Percentiles rank a stretch among this genome's conserved stretches.
These are phyloP conservation scores for Candida sanyaensis DNA, from an alignment of 1,139 yeast genomes.

Conservation along the genomic window DNA sequence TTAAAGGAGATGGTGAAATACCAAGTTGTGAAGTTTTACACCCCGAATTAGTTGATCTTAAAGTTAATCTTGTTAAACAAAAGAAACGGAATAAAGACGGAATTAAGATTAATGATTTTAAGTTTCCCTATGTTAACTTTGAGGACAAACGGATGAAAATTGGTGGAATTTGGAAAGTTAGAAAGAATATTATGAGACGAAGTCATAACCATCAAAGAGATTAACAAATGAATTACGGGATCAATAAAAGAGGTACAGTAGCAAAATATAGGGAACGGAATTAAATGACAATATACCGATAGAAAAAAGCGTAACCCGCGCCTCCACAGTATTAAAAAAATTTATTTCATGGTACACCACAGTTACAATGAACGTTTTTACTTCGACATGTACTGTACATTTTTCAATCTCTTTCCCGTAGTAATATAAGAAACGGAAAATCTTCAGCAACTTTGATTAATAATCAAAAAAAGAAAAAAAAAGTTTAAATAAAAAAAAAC, in stretches of 20 bases:
- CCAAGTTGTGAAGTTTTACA: conserved; percentile 36
- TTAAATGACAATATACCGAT: too few species aligned
- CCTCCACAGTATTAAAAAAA: too few species aligned
- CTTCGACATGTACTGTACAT: too few species aligned
- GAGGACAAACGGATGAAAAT: conserved; percentile 42
- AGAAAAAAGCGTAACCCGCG: too few species aligned
- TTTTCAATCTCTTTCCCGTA: too few species aligned
- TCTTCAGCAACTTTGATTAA: too few species aligned
- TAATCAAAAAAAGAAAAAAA: background rate
- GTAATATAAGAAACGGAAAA: too few species aligned
- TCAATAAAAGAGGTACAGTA: too few species aligned
- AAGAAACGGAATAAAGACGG: conserved; percentile 13
- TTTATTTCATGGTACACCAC: too few species aligned
- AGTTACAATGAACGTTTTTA: too few species aligned
- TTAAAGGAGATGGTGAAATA: conserved; percentile 66
- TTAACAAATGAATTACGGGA: background rate
- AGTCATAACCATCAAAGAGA: conserved; percentile 17
- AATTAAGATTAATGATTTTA: background rate
- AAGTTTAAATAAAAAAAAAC: too few species aligned
- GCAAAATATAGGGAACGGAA: too few species aligned
- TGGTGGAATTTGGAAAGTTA: conserved; percentile 62
- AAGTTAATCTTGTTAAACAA: conserved; percentile 14
- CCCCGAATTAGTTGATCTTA: conserved; percentile 21
- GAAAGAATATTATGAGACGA: conserved; percentile 66
- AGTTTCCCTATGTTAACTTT: conserved; percentile 54